These are phyloP conservation scores for Polyplosphaeria fusca DNA, from an alignment of 495 filamentous ascomycete genomes.

Conservation along the genomic window DNA sequence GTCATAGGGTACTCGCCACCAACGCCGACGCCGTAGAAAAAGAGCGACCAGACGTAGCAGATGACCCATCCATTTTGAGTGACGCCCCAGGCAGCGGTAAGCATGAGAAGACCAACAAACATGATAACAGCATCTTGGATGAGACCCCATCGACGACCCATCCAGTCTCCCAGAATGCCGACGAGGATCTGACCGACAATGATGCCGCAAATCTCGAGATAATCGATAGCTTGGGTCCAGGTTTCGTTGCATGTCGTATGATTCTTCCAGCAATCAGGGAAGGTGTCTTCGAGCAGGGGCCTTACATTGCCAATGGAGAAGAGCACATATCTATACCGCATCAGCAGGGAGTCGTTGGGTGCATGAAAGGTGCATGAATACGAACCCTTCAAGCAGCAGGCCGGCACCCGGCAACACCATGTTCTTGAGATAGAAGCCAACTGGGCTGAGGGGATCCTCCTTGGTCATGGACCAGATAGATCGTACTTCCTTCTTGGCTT, in stretches of 20 bases:
- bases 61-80: constrained; percentile 86
- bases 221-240: constrained; percentile 75
- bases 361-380: not conserved
- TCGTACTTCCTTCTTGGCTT: constrained; percentile 61
- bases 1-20: constrained; percentile 96
- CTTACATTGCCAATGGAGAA: constrained; percentile 90
- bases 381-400: constrained; percentile 76
- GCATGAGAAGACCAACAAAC: constrained; percentile 82
- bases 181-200: constrained; percentile 73
- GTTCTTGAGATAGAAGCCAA: constrained; percentile 81
- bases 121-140: constrained; percentile 93
- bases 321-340: constrained; percentile 63
- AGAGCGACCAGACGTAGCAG: constrained; percentile 85
- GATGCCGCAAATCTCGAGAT: constrained; percentile 84
- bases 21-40: constrained; percentile 87
- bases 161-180: constrained; percentile 60
- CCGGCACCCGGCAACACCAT: constrained; percentile 87
- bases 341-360: not conserved
- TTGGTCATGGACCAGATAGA: constrained; percentile 74
- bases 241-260: constrained; percentile 62
- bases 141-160: constrained; percentile 82
- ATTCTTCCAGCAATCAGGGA: constrained; percentile 69
- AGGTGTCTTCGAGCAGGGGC: constrained; percentile 67
- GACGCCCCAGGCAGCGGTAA: constrained; percentile 80
- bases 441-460: constrained; percentile 70